A percentile compares a stretch with the other conserved stretches of the same genome.
Evolutionary conservation across 2,329 filamentous ascomycete genomes (phyloP).

Genomic region (Trematosphaeria pertusa): DNA sequence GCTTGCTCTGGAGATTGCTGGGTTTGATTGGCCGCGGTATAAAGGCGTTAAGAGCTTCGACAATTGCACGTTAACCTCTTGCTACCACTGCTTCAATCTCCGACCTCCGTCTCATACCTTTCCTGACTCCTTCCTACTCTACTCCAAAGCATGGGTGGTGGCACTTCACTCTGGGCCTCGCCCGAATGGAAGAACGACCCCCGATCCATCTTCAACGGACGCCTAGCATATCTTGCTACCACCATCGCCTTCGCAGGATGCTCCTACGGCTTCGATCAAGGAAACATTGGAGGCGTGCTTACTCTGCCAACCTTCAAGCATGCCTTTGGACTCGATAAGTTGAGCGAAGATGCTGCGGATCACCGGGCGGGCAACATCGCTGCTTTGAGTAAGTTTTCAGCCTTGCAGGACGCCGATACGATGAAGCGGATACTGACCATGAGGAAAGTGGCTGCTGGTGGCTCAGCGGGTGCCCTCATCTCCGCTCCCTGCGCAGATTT

Average conservation of each 20-base stretch:
- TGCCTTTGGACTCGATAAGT: conserved; percentile 47
- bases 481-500: too few relatives aligned
- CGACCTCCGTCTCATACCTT: background rate
- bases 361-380: conserved; percentile 39
- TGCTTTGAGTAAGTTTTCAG: conserved; percentile 43
- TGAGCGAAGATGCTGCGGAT: conserved; percentile 37
- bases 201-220: conserved; percentile 48
- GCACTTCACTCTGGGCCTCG: conserved; percentile 48
- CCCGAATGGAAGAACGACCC: conserved; percentile 49
- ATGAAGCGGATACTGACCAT: conserved; percentile 1
- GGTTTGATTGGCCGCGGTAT: too few relatives aligned
- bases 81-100: too few relatives aligned
- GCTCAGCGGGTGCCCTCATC: conserved; percentile 47
- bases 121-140: background rate
- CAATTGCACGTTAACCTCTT: too few relatives aligned
- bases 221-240: conserved; percentile 41
- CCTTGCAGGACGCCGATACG: background rate
- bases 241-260: conserved; percentile 46
- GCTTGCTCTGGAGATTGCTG: too few relatives aligned
- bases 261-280: conserved; percentile 52
- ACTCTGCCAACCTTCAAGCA: conserved; percentile 46
- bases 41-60: too few relatives aligned
- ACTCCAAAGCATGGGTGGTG: conserved; percentile 44
- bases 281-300: conserved; percentile 50
- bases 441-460: conserved; percentile 36